phyloP scores from a whole-genome alignment of 2,329 filamentous ascomycete species.

The Hypoxylon sp. region DNA sequence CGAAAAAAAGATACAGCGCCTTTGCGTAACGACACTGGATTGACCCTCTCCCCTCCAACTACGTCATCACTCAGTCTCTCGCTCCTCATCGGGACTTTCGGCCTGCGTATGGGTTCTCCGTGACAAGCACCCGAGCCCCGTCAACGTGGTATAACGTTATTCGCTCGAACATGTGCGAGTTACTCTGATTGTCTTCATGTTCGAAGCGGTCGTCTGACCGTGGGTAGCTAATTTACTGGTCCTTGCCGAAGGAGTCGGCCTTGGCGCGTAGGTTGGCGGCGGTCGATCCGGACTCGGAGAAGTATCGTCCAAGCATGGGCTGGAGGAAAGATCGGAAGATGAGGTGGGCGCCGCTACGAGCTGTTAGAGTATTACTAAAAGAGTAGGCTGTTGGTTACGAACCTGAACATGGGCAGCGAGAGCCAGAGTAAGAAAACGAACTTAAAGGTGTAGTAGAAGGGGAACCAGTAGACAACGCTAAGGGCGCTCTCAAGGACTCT shows the following conservation, averaged over 20 bases:
- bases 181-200: conserved; percentile 37
- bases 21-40: conserved; percentile 23
- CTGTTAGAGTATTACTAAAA: conserved; percentile 32
- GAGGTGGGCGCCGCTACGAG: conserved; percentile 85
- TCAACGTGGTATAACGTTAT: conserved; percentile 28
- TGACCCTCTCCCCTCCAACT: conserved; percentile 22
- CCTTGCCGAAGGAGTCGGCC: conserved; percentile 81
- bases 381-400: conserved; percentile 56
- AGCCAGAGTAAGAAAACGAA: conserved; percentile 98
- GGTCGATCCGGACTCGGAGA: conserved; percentile 75
- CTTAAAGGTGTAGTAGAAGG: conserved; percentile 99
- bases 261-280: conserved; percentile 89
- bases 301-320: conserved; percentile 93
- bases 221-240: conserved; percentile 63
- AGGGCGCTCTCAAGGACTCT: conserved; percentile 83
- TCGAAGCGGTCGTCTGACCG: conserved; percentile 33
- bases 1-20: conserved; percentile 18
- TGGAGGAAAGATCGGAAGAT: conserved; percentile 97
- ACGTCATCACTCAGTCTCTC: conserved; percentile 20
- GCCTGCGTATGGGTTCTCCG: conserved; percentile 5
- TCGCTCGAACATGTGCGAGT: conserved; percentile 38
- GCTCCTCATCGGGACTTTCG: conserved; percentile 12
- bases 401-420: conserved; percentile 93
- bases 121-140: conserved; percentile 18
- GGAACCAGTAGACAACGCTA: conserved; percentile 92